Base-by-base conservation (phyloP, 345 rosid genomes). In the Boechera divaricarpa region DNA sequence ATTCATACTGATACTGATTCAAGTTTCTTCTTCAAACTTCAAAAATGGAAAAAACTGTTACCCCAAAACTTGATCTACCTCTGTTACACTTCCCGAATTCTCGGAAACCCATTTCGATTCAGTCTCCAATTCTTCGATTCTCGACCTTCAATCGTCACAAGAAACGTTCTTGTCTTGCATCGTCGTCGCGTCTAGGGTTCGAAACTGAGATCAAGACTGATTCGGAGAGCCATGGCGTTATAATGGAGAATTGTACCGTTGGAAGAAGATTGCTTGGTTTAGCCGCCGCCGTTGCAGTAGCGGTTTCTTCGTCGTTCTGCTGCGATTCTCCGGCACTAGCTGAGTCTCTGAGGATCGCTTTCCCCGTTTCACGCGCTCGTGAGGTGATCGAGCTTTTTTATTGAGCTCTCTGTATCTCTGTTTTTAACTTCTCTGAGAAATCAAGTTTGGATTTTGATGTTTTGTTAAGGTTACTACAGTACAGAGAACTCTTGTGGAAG, bases 401-500 rank as follows among this genome's bases (percentile, higher is more conserved):
- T 44, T 13, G 62, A 44, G 73, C n/a, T 75, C n/a, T 75, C 28
- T 75, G 74, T 67, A 44, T 57, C 67, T 75, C 58, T 65, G 49
- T 45, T 75, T 57, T 41, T 13, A 54, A 55, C 26, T 61, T 48
- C 35, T 48, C 53, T 63, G 51, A 47, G 63, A 18, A 38, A 61
- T 49, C 9, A 68, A 18, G 24, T 29, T 73, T 38, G 0, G 0
- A 11, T 52, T 16, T 41, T 5, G 28, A 26, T 59, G 54, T 16
- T 16, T 64, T 80, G 81, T 48, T 79, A 88, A 75, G 97, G 95
- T 93, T 70, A 91, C 87, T 62, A 88, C 87, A 67, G 98, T 91
- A 59, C 98, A 91, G 80, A 86, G 90, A 83, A 93, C 98, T 60
- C 97, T 93, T 35, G 93, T 93, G 79, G 97, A 93, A 81, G 92